Evolutionary conservation across 495 filamentous ascomycete species (phyloP).

Genomic region (Thermochaetoides thermophila): DNA sequence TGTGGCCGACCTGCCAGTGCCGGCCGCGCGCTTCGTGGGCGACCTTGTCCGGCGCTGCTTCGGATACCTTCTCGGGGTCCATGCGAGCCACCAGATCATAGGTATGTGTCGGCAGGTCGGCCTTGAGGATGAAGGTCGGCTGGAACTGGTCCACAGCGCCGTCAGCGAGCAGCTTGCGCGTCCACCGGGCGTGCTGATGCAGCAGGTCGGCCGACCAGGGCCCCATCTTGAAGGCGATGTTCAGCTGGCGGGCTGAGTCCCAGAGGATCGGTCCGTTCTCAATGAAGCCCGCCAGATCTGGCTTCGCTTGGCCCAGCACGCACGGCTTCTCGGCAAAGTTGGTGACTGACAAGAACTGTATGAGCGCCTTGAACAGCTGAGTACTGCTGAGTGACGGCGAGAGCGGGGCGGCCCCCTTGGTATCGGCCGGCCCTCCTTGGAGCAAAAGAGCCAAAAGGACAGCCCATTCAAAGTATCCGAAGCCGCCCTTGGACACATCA

Average conservation of each 20-base stretch:
- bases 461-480: constrained; percentile 88
- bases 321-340: constrained; percentile 53
- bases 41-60: constrained; percentile 5
- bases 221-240: constrained; percentile 85
- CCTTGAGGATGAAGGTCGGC: constrained; percentile 61
- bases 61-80: constrained; percentile 8
- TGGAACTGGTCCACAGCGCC: constrained; percentile 67
- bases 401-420: constrained; percentile 52
- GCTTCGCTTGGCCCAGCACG: constrained; percentile 27
- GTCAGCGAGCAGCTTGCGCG: constrained; percentile 59
- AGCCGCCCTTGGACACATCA: constrained; percentile 58
- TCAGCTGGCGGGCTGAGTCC: constrained; percentile 58
- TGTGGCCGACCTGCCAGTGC: constrained; percentile 23
- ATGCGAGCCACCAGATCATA: constrained; percentile 49
- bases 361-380: constrained; percentile 80
- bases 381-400: constrained; percentile 74
- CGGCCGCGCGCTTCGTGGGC: constrained; percentile 19
- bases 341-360: constrained; percentile 66
- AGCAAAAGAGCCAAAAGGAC: constrained; percentile 64
- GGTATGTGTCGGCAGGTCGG: constrained; percentile 47
- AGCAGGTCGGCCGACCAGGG: constrained; percentile 62
- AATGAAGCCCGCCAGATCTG: constrained; percentile 19
- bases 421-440: constrained; percentile 48
- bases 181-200: constrained; percentile 54
- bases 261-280: constrained; percentile 36